Base-by-base conservation (phyloP, 306 rosid species). In the Calophaca sinica region DNA sequence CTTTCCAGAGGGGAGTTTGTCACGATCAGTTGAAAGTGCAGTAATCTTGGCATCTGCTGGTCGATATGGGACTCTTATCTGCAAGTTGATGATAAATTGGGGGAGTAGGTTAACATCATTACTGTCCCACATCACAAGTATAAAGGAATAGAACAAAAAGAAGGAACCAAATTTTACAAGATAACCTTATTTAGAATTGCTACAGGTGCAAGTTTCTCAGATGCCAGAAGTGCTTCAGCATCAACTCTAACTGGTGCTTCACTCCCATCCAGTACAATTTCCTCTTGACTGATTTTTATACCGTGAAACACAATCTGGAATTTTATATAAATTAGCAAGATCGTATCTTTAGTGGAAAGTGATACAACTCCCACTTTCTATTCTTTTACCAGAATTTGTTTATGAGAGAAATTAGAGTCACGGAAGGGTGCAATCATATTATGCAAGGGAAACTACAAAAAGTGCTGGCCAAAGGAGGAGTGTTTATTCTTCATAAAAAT, bases 241-340 rank as follows among this genome's bases (percentile, higher is more conserved):
- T 88, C 96, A 81, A 94, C 86, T 85, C 96, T 91, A 54, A 83
- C 72, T 10, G 96, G 97, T 62, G 87, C 97, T 72, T 94, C 98
- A 86, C 98, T 94, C 84, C 98, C 98, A 87, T 92, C 98, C 55
- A 94, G 96, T 68, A 92, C 60, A 52, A 91, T 69, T 85, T 88
- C 96, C 79, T 85, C 86, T 85, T 87, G 86, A 71, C 88, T 76
- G 42, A 88, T 79, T 75, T 76, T 86, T 75, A 94, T 79, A 75
- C 98, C 98, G 78, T 92, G 98, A 86, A 91, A 94, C 64, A 79
- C 78, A 62, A 88, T 73, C 98, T 94, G 70, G 50, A 73, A 77
- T 73, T 73, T 62, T 44, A 69, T 12, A 73, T 26, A 79, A 64
- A 76, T 79, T 82, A 76, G 51, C 6, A 36, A 68, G 72, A 20